These are phyloP conservation scores for Mycena filopes DNA, from an alignment of 768 basidiomycete species.

Conservation along the genomic window DNA sequence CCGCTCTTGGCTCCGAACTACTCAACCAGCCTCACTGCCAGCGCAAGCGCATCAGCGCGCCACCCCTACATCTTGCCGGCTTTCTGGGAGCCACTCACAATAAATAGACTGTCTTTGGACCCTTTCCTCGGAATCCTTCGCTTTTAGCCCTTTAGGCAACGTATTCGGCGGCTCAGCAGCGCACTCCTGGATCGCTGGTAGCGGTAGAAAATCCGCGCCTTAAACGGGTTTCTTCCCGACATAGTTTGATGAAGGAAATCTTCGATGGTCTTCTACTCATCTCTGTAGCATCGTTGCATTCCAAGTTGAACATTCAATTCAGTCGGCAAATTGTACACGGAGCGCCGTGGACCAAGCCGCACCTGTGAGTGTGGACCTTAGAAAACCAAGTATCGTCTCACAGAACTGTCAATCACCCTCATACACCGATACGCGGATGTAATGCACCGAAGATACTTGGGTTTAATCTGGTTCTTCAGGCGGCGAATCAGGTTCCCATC, in stretches of 20 bases:
- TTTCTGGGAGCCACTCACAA: too few species aligned
- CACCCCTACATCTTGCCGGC: too few species aligned
- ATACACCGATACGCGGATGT: slow-evolving; percentile 13
- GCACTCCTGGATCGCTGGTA: too few species aligned
- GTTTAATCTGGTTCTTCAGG: slow-evolving; percentile 11
- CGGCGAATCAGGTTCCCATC: not conserved
- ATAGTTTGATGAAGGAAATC: slow-evolving; percentile 18
- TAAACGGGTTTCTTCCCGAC: slow-evolving; percentile 4
- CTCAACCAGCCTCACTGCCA: too few species aligned
- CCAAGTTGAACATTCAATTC: not conserved
- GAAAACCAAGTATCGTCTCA: not conserved
- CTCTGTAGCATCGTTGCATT: slow-evolving; percentile 11
- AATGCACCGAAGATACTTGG: not conserved
- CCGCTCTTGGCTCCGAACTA: too few species aligned
- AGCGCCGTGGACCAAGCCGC: not conserved
- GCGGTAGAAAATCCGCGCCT: too few species aligned
- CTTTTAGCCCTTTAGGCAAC: too few species aligned
- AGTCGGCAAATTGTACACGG: not conserved
- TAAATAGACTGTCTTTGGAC: too few species aligned
- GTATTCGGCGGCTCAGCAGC: too few species aligned
- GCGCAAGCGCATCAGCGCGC: too few species aligned
- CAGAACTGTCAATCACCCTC: slow-evolving; percentile 3
- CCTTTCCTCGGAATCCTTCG: too few species aligned
- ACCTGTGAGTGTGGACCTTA: not conserved
- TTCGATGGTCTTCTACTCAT: not conserved